Base-by-base conservation (phyloP, 768 basidiomycete genomes). In the Leucosporidium scottii region DNA sequence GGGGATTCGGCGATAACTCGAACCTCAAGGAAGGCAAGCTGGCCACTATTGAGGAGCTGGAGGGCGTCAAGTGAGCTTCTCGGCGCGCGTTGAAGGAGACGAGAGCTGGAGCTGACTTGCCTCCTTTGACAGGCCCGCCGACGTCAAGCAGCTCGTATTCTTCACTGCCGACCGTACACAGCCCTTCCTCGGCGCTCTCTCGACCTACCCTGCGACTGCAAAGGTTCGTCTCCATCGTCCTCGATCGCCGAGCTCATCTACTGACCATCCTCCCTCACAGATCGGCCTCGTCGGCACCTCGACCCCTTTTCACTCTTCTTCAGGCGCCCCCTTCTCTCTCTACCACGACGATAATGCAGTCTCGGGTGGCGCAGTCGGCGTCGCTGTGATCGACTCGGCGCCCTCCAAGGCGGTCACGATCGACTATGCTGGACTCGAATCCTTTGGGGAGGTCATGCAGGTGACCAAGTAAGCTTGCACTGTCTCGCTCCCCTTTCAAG, bases 161-260 rank as follows among this genome's bases (percentile, higher is more conserved):
- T 61, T 72, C 64, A 61, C 71, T 1, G 67, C 71, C 0, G 71
- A 72, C 48, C 61, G 71, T 9, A 49, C 60, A 0, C 62, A 66
- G 48, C 71, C 71, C 0, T 68, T 72, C 67, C 59, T 72, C 18
- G 49, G 53, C 18, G 64, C 65, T 0, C 44, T 68, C 1, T 58
- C 65, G 13, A 7, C 36, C 10, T 72, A 53, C 30, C 39, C 64
- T 12, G 8, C 53, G 1, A 62, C 71, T 1, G n/a, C 61, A 1
- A 65, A 39, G 30, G 70, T 68, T 0, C n/a, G 64, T 55, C 31
- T 4, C 21, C 36, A 30, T 28, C 58, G 39, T 48, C 28, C 36
- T n/a, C 23, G 17, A 34, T 54, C 49, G 5, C 23, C 10, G 31
- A 34, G 3, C 27, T 9, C n/a, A 3, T 18, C 21, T 10, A 12